Evolutionary conservation across 2,329 filamentous ascomycete genomes (phyloP).

Genomic region (Ophiocordyceps australis): DNA sequence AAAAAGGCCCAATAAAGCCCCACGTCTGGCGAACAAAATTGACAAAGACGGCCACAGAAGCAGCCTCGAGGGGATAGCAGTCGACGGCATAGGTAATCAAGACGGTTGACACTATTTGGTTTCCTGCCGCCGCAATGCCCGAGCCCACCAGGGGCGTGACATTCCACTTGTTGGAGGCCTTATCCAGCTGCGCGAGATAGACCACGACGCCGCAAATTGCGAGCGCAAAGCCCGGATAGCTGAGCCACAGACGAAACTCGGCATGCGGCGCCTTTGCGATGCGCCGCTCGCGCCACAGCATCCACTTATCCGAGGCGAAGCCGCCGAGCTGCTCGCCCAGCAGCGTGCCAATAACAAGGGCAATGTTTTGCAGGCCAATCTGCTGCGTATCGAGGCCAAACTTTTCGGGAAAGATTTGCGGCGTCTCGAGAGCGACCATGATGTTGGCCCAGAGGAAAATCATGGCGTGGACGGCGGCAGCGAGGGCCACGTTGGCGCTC

Average conservation of each 20-base stretch:
- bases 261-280: constrained; percentile 13
- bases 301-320: constrained; percentile 32
- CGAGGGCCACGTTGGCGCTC: constrained; percentile 6
- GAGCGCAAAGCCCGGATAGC: constrained; percentile 30
- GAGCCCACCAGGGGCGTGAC: constrained; percentile 36
- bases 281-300: constrained; percentile 18
- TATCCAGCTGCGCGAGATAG: constrained; percentile 30
- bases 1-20: constrained; percentile 25
- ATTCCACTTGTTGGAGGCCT: constrained; percentile 28
- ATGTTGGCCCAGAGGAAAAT: constrained; percentile 26
- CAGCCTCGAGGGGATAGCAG: constrained; percentile 30
- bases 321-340: constrained; percentile 41
- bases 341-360: constrained; percentile 35
- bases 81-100: constrained; percentile 42
- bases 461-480: constrained; percentile 34
- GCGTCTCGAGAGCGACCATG: constrained; percentile 34
- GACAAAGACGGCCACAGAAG: constrained; percentile 38
- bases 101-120: constrained; percentile 42
- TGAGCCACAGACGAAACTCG: constrained; percentile 38
- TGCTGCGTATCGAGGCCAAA: constrained; percentile 39
- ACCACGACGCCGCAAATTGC: constrained; percentile 32
- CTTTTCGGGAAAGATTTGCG: constrained; percentile 33
- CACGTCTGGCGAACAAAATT: constrained; percentile 34
- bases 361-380: constrained; percentile 37
- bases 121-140: constrained; percentile 31